A percentile compares a stretch with the other conserved stretches of the same genome.
Conservation (phyloP, 2,329 filamentous ascomycete species). For the Xylaria arbuscula region DNA sequence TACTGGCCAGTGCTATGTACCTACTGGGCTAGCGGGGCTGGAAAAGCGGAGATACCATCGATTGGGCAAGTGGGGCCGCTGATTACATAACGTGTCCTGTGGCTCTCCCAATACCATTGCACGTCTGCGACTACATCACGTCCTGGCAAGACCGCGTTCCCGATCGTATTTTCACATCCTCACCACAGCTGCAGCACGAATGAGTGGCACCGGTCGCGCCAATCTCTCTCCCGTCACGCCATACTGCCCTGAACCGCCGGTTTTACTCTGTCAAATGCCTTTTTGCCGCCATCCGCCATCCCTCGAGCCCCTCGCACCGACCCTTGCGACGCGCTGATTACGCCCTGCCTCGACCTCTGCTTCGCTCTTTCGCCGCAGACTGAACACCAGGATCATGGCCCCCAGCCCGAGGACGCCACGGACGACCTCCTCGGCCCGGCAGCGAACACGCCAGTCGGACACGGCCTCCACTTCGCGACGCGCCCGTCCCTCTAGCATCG, state of each 20-base stretch:
- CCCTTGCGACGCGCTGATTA: constrained; percentile 53
- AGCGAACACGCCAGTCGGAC: constrained; percentile 44
- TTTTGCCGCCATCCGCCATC: constrained; percentile 46
- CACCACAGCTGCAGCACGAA: constrained; percentile 32
- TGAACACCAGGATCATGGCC: constrained; percentile 44
- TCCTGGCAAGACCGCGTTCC: constrained; percentile 40
- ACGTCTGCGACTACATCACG: constrained; percentile 41
- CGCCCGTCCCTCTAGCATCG: constrained; percentile 52
- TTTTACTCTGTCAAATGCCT: constrained; percentile 48
- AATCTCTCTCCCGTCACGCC: constrained; percentile 6
- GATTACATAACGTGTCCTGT: constrained; percentile 39
- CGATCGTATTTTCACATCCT: constrained; percentile 28
- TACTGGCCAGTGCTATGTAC: not conserved
- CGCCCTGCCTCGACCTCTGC: constrained; percentile 30
- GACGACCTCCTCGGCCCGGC: constrained; percentile 42
- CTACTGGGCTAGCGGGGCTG: not conserved
- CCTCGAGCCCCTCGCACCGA: constrained; percentile 46
- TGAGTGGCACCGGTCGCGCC: constrained; percentile 29
- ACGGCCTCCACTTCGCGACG: constrained; percentile 45
- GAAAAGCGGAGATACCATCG: constrained; percentile 31
- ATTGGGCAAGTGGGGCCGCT: constrained; percentile 38
- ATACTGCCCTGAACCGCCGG: constrained; percentile 1
- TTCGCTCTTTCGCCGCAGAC: constrained; percentile 13
- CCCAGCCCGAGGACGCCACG: constrained; percentile 51
- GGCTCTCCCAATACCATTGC: constrained; percentile 37